Evolutionary conservation across 2,329 filamentous ascomycete genomes (phyloP), one percentile per base, ranked within the genome.

Genomic region (Penicillium vulpinum): DNA sequence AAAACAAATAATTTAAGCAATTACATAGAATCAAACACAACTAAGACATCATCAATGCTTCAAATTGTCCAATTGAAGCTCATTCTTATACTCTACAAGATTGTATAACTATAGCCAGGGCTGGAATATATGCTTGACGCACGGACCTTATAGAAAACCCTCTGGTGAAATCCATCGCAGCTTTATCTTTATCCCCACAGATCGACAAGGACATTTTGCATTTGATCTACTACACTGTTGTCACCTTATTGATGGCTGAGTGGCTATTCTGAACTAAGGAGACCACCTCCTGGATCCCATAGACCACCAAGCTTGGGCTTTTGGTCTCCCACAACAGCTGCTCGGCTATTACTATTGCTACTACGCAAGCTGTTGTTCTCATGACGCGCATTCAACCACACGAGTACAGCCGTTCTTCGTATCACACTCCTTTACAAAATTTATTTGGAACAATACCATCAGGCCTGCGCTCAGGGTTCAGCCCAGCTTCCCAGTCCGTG

Each of bases 311-410:
- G 28, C 16, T 26, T 35, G n/a, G 16, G 28, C 31, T 29, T 13
- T 36, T 52, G 41, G 22, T 36, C 29, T 51, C 21, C 21, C 15
- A 40, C 33, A 35, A n/a, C 43, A n/a, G 18, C 44, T 48, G 40
- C 46, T 38, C 26, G 38, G 31, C n/a, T 18, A 46, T 13, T 40
- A 28, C 22, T 31, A 40, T 18, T 31, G 15, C 36, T 22, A 26
- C 47, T 18, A 21, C 21, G 36, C 18, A 33, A 49, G 31, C 45
- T 49, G 36, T 26, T 40, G 7, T 54, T 43, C 15, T 38, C 51
- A 58, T 60, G 56, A 47, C 47, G 22, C 56, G 36, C 31, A 16
- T 40, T 36, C 58, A 58, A 36, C 24, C 51, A 18, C 51, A 58
- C 38, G 48, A 52, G 35, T 60, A 60, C 47, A 43, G 22, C 45